These are phyloP conservation scores for Fagopyrum esculentum DNA, from an alignment of 148 eudicot species.

Conservation along the genomic window DNA sequence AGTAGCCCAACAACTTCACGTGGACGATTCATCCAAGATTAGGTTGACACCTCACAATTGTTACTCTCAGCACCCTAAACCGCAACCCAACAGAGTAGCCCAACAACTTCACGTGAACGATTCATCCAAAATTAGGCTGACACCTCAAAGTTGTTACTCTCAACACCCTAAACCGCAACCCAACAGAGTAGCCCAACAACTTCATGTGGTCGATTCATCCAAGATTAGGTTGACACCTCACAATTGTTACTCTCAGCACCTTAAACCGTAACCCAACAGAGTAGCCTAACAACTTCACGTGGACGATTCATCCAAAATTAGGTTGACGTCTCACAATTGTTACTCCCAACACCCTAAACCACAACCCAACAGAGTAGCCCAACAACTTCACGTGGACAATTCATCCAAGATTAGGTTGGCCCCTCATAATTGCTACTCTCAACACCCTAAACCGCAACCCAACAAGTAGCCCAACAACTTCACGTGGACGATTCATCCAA, in stretches of 20 bases:
- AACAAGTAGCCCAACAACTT: slow-evolving; percentile 63
- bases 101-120: slow-evolving; percentile 67
- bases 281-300: slow-evolving; percentile 64
- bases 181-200: slow-evolving; percentile 18
- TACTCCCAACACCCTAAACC: too few relatives aligned
- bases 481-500: slow-evolving; percentile 84
- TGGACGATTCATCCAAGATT: slow-evolving; percentile 86
- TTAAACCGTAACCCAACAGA: slow-evolving; percentile 24
- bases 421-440: slow-evolving; percentile 84
- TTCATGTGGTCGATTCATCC: too few relatives aligned
- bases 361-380: slow-evolving; percentile 31
- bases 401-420: slow-evolving; percentile 40
- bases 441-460: slow-evolving; percentile 79
- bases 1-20: slow-evolving; percentile 60
- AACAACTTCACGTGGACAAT: slow-evolving; percentile 49
- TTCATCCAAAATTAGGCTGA: slow-evolving; percentile 85
- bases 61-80: slow-evolving; percentile 91
- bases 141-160: slow-evolving; percentile 83
- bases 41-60: slow-evolving; percentile 89
- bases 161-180: slow-evolving; percentile 88
- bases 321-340: slow-evolving; percentile 76
- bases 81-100: slow-evolving; percentile 69
- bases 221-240: too few relatives aligned
- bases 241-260: too few relatives aligned
- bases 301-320: slow-evolving; percentile 84